phyloP scores from a whole-genome alignment of 2,329 filamentous ascomycete genomes.

The Aphanocladium album region DNA sequence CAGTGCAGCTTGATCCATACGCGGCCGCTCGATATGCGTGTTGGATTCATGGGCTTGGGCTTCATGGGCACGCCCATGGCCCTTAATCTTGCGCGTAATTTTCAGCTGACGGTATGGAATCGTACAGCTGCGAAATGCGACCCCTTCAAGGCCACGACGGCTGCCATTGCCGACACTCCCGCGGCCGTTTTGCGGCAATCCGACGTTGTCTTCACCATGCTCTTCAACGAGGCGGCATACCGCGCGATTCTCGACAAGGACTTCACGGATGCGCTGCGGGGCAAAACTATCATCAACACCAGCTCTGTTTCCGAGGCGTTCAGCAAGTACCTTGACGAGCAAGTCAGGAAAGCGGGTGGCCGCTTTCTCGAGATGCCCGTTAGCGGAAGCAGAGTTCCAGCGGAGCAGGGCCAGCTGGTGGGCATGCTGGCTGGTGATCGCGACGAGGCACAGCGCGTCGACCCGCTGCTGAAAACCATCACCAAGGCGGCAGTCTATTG shows the following conservation, averaged over 20 bases:
- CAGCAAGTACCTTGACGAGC: slow-evolving; percentile 20
- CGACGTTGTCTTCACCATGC: slow-evolving; percentile 28
- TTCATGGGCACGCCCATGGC: slow-evolving; percentile 31
- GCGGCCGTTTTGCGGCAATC: slow-evolving; percentile 21
- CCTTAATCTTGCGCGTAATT: slow-evolving; percentile 24
- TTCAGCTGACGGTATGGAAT: slow-evolving; percentile 27
- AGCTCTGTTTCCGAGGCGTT: slow-evolving; percentile 25
- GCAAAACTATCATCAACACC: slow-evolving; percentile 29
- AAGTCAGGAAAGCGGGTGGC: slow-evolving; percentile 22
- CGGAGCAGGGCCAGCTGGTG: slow-evolving; percentile 28
- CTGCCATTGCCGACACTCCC: slow-evolving; percentile 21
- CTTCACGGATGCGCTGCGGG: slow-evolving; percentile 21
- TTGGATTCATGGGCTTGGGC: slow-evolving; percentile 29
- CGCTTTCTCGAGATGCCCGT: slow-evolving; percentile 31
- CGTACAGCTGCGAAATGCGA: slow-evolving; percentile 24
- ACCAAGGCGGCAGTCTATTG: slow-evolving; percentile 29
- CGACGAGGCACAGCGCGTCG: slow-evolving; percentile 20
- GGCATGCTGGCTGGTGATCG: slow-evolving; percentile 29
- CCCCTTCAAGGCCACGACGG: slow-evolving; percentile 18
- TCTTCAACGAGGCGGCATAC: slow-evolving; percentile 24
- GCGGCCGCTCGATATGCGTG: slow-evolving; percentile 10
- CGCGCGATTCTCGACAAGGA: slow-evolving; percentile 20
- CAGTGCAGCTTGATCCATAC: background rate
- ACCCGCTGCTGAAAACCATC: slow-evolving; percentile 21
- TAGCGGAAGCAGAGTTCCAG: slow-evolving; percentile 29